These are phyloP conservation scores for sweet orange (Citrus sinensis) DNA, from an alignment of 345 rosid genomes.

Conservation along the genomic window DVS_A1.0 CM039167.1:7879001-7879500, in stretches of 20 bases:
- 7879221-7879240: not conserved
- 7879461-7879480: too few species aligned
- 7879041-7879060: conserved; percentile 25
- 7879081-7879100: conserved; percentile 24
- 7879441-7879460: too few species aligned
- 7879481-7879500: too few species aligned
- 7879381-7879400: too few species aligned
- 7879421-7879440: too few species aligned
- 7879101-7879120: conserved; percentile 24
- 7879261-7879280: not conserved
- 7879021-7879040: conserved; percentile 30
- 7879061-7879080: conserved; percentile 26
- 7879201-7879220: not conserved
- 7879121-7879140: not conserved
- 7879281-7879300: not conserved
- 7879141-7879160: not conserved
- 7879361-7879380: not conserved
- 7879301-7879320: not conserved
- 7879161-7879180: conserved; percentile 15
- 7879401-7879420: too few species aligned
- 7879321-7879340: not conserved
- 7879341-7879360: not conserved
- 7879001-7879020: conserved; percentile 31
- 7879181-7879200: not conserved
- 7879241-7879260: fast-evolving